A percentile compares a stretch with the other conserved stretches of the same genome.
Conservation (phyloP, 2,329 filamentous ascomycete genomes). For the Xylariaceae sp. region DNA sequence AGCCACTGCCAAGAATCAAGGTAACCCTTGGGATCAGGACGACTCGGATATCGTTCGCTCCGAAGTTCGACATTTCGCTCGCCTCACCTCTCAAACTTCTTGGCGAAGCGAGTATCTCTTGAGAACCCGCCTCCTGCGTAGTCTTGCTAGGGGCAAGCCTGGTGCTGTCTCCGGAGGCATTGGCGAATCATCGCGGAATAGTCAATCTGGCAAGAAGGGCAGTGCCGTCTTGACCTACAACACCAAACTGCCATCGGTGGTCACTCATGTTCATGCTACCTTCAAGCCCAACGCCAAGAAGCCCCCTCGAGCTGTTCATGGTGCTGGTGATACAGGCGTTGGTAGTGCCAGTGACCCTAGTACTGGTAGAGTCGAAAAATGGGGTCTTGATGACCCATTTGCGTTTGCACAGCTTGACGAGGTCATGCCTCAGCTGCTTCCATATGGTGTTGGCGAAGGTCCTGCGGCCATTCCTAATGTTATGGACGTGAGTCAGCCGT, state of each 20-base stretch:
- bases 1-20: conserved; percentile 30
- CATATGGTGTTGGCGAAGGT: conserved; percentile 75
- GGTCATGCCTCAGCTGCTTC: conserved; percentile 65
- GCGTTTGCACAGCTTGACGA: conserved; percentile 75
- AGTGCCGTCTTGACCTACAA: conserved; percentile 80
- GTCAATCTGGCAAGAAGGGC: conserved; percentile 57
- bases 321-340: conserved; percentile 70
- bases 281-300: conserved; percentile 69
- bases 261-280: conserved; percentile 75
- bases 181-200: conserved; percentile 47
- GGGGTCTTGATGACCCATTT: conserved; percentile 75
- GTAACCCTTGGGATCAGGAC: conserved; percentile 39
- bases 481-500: conserved; percentile 85
- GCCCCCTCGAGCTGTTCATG: conserved; percentile 76
- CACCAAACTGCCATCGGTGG: conserved; percentile 72
- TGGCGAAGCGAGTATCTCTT: conserved; percentile 96
- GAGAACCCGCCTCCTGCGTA: conserved; percentile 77
- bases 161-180: conserved; percentile 48
- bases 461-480: conserved; percentile 76
- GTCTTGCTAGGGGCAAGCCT: conserved; percentile 77
- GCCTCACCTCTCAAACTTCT: conserved; percentile 78
- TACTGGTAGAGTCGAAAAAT: conserved; percentile 70
- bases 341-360: conserved; percentile 80
- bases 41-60: conserved; percentile 56
- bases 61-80: conserved; percentile 74